phyloP scores from a whole-genome alignment of 2,329 filamentous ascomycete species.

The Huntiella moniliformis region DNA sequence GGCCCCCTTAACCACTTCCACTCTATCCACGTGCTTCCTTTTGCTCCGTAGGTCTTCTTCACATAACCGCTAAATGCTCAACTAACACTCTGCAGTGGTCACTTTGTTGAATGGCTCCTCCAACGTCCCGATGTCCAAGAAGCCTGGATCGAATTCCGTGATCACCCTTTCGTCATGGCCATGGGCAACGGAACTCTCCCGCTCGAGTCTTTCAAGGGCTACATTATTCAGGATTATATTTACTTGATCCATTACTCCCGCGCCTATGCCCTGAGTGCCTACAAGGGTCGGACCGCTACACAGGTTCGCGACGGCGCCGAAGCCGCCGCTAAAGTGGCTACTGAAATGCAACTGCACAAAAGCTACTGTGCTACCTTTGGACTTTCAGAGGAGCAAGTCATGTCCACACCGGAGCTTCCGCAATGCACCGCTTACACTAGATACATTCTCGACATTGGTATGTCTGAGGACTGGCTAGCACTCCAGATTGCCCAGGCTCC shows the following conservation, averaged over 20 bases:
- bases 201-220: constrained; percentile 62
- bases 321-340: constrained; percentile 58
- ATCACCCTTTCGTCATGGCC: constrained; percentile 65
- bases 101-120: constrained; percentile 70
- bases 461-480: constrained; percentile 72
- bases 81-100: constrained; percentile 30
- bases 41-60: constrained; percentile 34
- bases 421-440: constrained; percentile 54
- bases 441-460: constrained; percentile 76
- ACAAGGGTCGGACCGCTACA: constrained; percentile 58
- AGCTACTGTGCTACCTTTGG: constrained; percentile 69
- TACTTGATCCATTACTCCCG: constrained; percentile 79
- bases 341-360: constrained; percentile 66
- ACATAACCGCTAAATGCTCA: background rate
- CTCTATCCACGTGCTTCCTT: constrained; percentile 47
- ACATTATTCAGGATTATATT: constrained; percentile 81
- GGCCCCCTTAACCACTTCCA: constrained; percentile 68
- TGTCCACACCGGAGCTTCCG: constrained; percentile 42
- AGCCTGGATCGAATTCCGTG: constrained; percentile 57
- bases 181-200: constrained; percentile 61
- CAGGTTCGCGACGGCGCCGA: constrained; percentile 39
- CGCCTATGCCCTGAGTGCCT: constrained; percentile 67
- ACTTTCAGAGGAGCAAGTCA: constrained; percentile 53
- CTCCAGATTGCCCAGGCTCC: constrained; percentile 72
- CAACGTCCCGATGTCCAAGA: constrained; percentile 52